Conservation (phyloP, 1,284 basidiomycete species). For the Sanghuangporus weigelae region DNA sequence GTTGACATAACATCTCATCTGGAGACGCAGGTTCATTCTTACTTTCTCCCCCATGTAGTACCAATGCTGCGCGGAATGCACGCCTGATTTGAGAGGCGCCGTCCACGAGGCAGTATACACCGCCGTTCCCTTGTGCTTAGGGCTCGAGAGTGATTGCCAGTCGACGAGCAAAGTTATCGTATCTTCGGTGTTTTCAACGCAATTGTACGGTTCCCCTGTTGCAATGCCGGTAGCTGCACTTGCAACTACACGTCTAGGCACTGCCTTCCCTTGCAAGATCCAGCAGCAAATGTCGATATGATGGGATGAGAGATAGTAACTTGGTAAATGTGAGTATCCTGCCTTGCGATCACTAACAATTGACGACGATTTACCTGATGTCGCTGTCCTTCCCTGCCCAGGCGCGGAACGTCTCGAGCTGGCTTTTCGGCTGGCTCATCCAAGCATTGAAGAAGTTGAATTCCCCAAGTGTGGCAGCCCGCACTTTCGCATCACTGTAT, state of each 20-base stretch:
- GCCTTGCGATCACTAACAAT: neutral
- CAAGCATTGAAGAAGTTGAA: slow-evolving; percentile 89
- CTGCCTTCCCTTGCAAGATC: slow-evolving; percentile 79
- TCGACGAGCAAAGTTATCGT: slow-evolving; percentile 93
- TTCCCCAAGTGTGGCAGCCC: slow-evolving; percentile 75
- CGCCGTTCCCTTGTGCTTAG: slow-evolving; percentile 68
- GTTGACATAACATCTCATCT: slow-evolving; percentile 2
- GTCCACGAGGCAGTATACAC: slow-evolving; percentile 93
- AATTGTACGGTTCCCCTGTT: slow-evolving; percentile 79
- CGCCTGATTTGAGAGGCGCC: slow-evolving; percentile 69
- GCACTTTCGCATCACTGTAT: slow-evolving; percentile 83
- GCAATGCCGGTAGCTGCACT: slow-evolving; percentile 88
- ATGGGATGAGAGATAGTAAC: slow-evolving; percentile 92
- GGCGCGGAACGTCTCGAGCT: slow-evolving; percentile 88
- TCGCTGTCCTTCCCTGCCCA: slow-evolving; percentile 95
- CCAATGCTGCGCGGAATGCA: slow-evolving; percentile 89
- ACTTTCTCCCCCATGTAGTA: slow-evolving; percentile 93
- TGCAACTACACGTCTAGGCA: slow-evolving; percentile 81
- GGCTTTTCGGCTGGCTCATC: slow-evolving; percentile 96
- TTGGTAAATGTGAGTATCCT: slow-evolving; percentile 26
- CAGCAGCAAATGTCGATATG: slow-evolving; percentile 91
- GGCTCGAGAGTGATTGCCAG: slow-evolving; percentile 75
- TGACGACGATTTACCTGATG: slow-evolving; percentile 52
- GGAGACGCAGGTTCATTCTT: slow-evolving; percentile 16
- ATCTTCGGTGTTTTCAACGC: slow-evolving; percentile 83